Conservation (phyloP, 202 grass and related monocot genomes). For the Eragrostis tef region DNA sequence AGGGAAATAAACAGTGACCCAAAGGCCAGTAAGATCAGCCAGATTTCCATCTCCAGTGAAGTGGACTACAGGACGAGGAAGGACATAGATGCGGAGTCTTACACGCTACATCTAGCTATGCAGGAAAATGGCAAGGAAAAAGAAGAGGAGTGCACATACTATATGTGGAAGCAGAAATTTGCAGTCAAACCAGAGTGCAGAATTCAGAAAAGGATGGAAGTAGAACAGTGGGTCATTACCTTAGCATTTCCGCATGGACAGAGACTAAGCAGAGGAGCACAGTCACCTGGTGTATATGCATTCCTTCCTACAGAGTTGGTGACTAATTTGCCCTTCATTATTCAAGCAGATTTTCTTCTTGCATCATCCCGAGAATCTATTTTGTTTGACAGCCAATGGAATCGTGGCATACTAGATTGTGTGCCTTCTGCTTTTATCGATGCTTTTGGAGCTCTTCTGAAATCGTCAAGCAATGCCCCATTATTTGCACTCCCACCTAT, state of each 20-base stretch:
- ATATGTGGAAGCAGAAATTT: constrained; percentile 67
- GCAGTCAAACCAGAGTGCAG: constrained; percentile 28
- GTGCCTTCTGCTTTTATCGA: constrained; percentile 60
- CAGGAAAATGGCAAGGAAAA: constrained; percentile 17
- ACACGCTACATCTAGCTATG: constrained; percentile 42
- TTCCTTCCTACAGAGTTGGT: constrained; percentile 64
- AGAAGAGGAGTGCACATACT: constrained; percentile 43
- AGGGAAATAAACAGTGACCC: constrained; percentile 37
- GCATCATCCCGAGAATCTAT: constrained; percentile 65
- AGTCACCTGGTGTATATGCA: constrained; percentile 38
- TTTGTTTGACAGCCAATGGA: constrained; percentile 65
- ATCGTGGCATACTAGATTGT: constrained; percentile 66
- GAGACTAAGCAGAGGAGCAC: constrained; percentile 32
- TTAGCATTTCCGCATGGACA: constrained; percentile 54
- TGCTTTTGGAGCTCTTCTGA: constrained; percentile 59
- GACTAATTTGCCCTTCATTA: constrained; percentile 60
- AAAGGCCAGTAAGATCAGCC: constrained; percentile 6
- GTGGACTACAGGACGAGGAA: constrained; percentile 29
- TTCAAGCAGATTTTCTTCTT: constrained; percentile 60
- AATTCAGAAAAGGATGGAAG: constrained; percentile 42
- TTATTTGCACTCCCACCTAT: constrained; percentile 33
- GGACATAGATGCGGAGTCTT: constrained; percentile 45
- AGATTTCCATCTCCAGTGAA: constrained; percentile 56
- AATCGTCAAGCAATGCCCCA: constrained; percentile 36
- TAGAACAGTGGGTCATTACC: constrained; percentile 45